Conservation (phyloP, 176 grass and related monocot genomes). For the Saccharum spontaneum region DNA sequence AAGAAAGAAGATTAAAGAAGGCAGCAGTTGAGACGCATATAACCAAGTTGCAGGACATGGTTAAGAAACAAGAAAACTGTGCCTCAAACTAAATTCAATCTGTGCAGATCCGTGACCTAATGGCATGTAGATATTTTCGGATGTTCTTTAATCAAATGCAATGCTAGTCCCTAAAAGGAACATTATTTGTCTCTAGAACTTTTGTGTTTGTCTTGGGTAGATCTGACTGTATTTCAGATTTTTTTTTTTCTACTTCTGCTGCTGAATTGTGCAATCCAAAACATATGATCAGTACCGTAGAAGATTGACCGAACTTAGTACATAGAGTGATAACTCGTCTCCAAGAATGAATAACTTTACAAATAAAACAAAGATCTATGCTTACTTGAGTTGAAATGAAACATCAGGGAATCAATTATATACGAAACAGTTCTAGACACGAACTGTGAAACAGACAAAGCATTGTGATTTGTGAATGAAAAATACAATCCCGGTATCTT, state of each 20-base stretch:
- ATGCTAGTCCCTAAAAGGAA: background rate
- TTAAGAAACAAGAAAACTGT: background rate
- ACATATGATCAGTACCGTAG: background rate
- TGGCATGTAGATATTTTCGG: background rate
- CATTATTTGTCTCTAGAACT: background rate
- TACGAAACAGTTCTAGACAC: background rate
- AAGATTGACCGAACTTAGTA: background rate
- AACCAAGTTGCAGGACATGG: slow-evolving; percentile 1
- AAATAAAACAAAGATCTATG: background rate
- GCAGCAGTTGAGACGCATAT: background rate
- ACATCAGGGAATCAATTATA: background rate
- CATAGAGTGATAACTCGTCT: background rate
- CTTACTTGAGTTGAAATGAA: background rate
- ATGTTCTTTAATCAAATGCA: background rate
- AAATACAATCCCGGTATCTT: slow-evolving; percentile 16
- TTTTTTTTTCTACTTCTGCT: background rate
- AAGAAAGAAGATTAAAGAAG: slow-evolving; percentile 27
- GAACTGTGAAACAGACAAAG: background rate
- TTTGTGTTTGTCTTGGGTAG: background rate
- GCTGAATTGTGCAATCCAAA: background rate
- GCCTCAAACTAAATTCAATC: background rate
- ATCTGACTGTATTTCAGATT: background rate
- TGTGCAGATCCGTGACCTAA: slow-evolving; percentile 10
- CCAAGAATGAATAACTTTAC: background rate
- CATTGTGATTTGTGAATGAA: background rate